Percentiles rank a stretch among this genome's conserved stretches.
Conservation (phyloP, 2,329 filamentous ascomycete genomes). For the Cladorrhinum sp. region DNA sequence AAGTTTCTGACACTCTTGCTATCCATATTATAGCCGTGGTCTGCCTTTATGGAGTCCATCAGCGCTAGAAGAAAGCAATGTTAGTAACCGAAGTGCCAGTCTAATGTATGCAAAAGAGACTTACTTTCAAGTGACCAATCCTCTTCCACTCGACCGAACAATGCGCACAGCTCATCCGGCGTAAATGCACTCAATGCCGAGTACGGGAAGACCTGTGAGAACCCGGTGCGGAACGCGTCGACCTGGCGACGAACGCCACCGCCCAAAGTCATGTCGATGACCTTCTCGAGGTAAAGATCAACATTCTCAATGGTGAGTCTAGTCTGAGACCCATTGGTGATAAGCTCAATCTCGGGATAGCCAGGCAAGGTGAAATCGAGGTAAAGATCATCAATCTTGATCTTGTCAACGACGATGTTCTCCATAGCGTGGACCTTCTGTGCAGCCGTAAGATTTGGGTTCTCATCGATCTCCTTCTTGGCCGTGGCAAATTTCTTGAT, state of each 20-base stretch:
- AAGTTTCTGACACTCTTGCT: constrained; percentile 93
- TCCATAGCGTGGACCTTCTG: constrained; percentile 70
- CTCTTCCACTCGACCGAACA: constrained; percentile 90
- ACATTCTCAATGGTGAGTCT: constrained; percentile 88
- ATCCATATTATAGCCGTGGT: constrained; percentile 98
- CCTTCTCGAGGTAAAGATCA: constrained; percentile 79
- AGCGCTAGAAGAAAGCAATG: constrained; percentile 58
- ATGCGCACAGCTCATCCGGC: constrained; percentile 87
- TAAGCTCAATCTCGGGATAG: constrained; percentile 80
- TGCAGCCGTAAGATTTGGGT: constrained; percentile 59
- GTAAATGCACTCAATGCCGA: constrained; percentile 90
- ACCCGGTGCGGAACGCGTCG: constrained; percentile 85
- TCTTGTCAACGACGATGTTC: constrained; percentile 70
- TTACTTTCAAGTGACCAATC: constrained; percentile 97
- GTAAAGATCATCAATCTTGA: constrained; percentile 78
- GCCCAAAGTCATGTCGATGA: constrained; percentile 89
- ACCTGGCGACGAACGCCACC: constrained; percentile 83
- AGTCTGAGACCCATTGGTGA: constrained; percentile 69
- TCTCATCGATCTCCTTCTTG: constrained; percentile 76
- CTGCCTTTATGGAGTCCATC: constrained; percentile 97
- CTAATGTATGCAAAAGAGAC: constrained; percentile 35
- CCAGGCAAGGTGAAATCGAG: constrained; percentile 95
- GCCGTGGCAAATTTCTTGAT: constrained; percentile 82
- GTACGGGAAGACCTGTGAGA: constrained; percentile 95
- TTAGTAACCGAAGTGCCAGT: constrained; percentile 4